phyloP scores from a whole-genome alignment of 495 filamentous ascomycete genomes.

The Xylaria sp. region DNA sequence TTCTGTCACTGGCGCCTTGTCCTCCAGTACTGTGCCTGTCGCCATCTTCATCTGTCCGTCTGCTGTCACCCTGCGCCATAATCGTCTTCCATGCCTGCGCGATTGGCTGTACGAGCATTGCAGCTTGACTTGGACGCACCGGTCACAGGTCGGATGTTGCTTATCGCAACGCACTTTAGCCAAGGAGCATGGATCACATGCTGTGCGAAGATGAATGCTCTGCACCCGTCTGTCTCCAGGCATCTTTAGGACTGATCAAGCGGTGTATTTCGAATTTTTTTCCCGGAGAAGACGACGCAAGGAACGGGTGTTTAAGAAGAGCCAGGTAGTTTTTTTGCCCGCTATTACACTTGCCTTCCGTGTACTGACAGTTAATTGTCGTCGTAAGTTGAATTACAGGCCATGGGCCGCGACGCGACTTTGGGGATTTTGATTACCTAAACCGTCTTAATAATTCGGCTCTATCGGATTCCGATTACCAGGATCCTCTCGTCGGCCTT shows the following conservation, averaged over 20 bases:
- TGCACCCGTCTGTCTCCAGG: neutral
- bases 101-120: slow-evolving; percentile 52
- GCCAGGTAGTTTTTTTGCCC: neutral
- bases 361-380: neutral
- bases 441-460: neutral
- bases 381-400: neutral
- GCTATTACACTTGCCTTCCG: neutral
- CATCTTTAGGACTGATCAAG: slow-evolving; percentile 10
- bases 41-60: slow-evolving; percentile 5
- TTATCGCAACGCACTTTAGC: slow-evolving; percentile 53
- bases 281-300: neutral
- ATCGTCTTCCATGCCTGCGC: slow-evolving; percentile 36
- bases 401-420: neutral
- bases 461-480: neutral
- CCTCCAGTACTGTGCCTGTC: neutral
- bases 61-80: slow-evolving; percentile 15
- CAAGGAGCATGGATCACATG: slow-evolving; percentile 49
- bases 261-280: too few relatives aligned
- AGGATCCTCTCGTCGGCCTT: neutral
- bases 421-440: slow-evolving; percentile 1
- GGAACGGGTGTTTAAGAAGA: neutral
- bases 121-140: slow-evolving; percentile 44
- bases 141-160: slow-evolving; percentile 45
- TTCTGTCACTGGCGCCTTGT: neutral
- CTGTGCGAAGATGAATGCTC: slow-evolving; percentile 22